Conservation (phyloP, 2,329 filamentous ascomycete species). For the Xylariaceae sp. region DNA sequence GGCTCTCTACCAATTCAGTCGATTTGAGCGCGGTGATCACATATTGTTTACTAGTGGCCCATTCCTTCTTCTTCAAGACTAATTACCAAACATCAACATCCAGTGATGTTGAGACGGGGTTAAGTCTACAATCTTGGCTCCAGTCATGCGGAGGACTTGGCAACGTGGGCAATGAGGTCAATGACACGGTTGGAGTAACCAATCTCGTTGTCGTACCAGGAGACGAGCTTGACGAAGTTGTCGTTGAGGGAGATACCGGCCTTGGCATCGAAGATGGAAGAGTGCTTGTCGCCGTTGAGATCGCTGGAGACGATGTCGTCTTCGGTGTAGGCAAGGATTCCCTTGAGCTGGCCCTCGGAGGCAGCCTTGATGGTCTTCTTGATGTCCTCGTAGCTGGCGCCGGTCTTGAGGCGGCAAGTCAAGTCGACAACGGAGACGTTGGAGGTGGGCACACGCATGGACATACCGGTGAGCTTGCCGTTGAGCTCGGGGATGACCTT, state of each 20-base stretch:
- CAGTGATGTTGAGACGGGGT: too few relatives aligned
- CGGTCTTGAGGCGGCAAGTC: slow-evolving; percentile 91
- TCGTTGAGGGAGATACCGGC: slow-evolving; percentile 97
- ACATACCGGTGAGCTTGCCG: slow-evolving; percentile 99
- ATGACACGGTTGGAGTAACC: slow-evolving; percentile 96
- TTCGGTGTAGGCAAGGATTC: slow-evolving; percentile 91
- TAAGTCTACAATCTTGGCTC: too few relatives aligned
- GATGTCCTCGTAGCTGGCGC: slow-evolving; percentile 83
- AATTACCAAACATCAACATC: too few relatives aligned
- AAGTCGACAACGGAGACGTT: slow-evolving; percentile 99
- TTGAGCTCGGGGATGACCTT: slow-evolving; percentile 98
- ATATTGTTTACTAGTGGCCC: too few relatives aligned
- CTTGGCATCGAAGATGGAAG: slow-evolving; percentile 99
- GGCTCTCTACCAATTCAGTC: too few relatives aligned
- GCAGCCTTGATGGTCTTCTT: slow-evolving; percentile 88
- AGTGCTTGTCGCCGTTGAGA: slow-evolving; percentile 86
- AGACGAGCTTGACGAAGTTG: slow-evolving; percentile 98
- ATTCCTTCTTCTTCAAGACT: too few relatives aligned
- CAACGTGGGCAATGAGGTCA: slow-evolving; percentile 74
- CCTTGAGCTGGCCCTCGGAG: slow-evolving; percentile 78
- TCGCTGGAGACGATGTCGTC: slow-evolving; percentile 94
- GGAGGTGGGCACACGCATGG: slow-evolving; percentile 96
- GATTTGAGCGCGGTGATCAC: too few relatives aligned
- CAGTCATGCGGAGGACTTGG: slow-evolving; percentile 56
- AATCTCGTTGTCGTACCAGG: slow-evolving; percentile 99